Conservation (phyloP, 2,329 filamentous ascomycete genomes). For the Epichloe bromicola region DNA sequence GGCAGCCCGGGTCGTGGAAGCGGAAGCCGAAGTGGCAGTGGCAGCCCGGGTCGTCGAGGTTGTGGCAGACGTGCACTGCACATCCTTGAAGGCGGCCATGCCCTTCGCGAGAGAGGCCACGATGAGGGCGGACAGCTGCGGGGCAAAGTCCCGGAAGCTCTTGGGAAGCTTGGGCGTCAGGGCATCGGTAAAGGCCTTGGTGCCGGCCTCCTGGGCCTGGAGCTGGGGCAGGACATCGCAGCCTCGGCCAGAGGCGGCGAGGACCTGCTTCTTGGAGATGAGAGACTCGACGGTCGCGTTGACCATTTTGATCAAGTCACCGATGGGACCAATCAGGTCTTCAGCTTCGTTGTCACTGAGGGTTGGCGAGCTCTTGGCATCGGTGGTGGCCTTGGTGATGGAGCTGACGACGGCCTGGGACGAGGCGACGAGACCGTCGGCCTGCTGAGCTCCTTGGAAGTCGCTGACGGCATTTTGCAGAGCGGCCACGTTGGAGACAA, state of each 20-base stretch:
- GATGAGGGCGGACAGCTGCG: neutral
- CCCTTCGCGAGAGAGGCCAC: neutral
- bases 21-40: neutral
- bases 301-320: neutral
- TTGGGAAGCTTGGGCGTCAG: neutral
- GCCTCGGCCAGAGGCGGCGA: neutral
- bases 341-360: neutral
- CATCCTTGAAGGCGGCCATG: slow-evolving; percentile 2
- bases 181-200: neutral
- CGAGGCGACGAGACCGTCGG: neutral
- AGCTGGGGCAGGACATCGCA: slow-evolving; percentile 3
- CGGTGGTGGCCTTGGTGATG: neutral
- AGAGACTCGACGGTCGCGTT: neutral
- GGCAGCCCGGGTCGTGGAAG: neutral
- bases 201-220: neutral
- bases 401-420: neutral
- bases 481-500: neutral
- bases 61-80: neutral
- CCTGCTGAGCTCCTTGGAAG: neutral
- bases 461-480: neutral
- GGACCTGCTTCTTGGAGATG: slow-evolving; percentile 2
- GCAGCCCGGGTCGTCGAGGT: neutral
- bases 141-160: neutral
- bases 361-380: neutral
- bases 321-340: neutral